Evolutionary conservation across 345 rosid genomes (phyloP), one percentile per base, ranked within the genome.

Genomic region (Brassica cretica): DNA sequence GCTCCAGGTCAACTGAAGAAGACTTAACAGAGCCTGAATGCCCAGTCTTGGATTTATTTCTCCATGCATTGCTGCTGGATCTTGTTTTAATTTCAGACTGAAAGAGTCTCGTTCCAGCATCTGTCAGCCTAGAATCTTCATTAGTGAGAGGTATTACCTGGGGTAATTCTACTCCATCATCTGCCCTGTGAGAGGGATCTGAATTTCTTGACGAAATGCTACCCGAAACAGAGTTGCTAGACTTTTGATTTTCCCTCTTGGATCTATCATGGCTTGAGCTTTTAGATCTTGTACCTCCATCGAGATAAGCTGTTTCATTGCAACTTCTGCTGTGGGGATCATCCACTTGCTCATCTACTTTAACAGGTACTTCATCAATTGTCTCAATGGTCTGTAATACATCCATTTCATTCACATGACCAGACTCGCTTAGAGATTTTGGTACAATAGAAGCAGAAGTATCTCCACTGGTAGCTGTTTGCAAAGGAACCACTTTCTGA

Each of bases 261-360:
- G 68, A 70, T 73, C 71, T 70, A 41, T 41, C 71, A 51, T 53
- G 75, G 59, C 69, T 37, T 53, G 69, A 81, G 82, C 73, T 80
- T 82, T 73, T 76, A 62, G 82, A 77, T 75, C 85, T 80, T 63
- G 78, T 71, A 71, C 78, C 71, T 72, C 78, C 80, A 33, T 82
- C 85, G 61, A 58, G 46, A 69, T 51, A 56, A 39, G 73, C 68
- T 63, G 62, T 80, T 55, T 68, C 79, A 51, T 70, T 66, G 71
- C 76, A 83, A 66, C 71, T 82, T 73, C 80, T 81, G 51, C 66
- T 65, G 71, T 12, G 63, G 63, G 68, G 70, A 76, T 80, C 78
- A 71, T 58, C 80, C 15, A 10, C 51, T 80, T 87, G 70, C 46
- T 63, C 83, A 59, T 72, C 82, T 75, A 73, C 83, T 51, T 62